Evolutionary conservation across 225 moss, liverwort and hornwort genomes (phyloP).

Genomic region (Antitrichia curtipendula): DNA sequence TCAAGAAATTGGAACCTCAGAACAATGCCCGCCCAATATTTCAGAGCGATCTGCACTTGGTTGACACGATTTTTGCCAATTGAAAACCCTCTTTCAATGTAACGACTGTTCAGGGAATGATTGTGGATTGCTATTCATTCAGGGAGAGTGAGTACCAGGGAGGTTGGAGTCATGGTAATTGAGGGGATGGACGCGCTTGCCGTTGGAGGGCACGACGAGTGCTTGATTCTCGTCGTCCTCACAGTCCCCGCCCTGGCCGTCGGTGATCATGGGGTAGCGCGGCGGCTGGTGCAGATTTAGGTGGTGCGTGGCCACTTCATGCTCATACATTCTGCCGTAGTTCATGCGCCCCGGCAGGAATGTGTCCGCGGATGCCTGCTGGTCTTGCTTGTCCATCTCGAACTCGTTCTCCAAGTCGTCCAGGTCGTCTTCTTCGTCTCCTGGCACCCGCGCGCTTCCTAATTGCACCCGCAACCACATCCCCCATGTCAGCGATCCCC

Average conservation of each 20-base stretch:
- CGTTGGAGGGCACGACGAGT: conserved; percentile 70
- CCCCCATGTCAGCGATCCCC: neutral
- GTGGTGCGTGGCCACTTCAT: conserved; percentile 56
- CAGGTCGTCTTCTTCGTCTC: conserved; percentile 76
- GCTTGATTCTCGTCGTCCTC: conserved; percentile 66
- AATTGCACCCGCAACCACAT: neutral
- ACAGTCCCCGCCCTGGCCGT: conserved; percentile 63
- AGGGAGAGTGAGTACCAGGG: conserved; percentile 25
- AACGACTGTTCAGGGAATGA: neutral
- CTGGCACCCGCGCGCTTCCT: conserved; percentile 86
- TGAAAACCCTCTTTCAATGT: neutral
- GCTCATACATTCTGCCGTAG: conserved; percentile 67
- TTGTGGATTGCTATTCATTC: neutral
- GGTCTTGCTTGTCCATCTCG: conserved; percentile 67
- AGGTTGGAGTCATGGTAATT: conserved; percentile 66
- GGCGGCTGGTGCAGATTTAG: conserved; percentile 63
- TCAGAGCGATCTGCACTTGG: neutral
- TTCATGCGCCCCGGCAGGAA: conserved; percentile 82
- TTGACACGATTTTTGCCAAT: neutral
- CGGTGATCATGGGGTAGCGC: conserved; percentile 73
- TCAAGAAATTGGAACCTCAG: neutral
- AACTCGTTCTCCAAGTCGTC: conserved; percentile 88
- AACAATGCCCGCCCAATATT: neutral
- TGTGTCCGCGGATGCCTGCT: conserved; percentile 37
- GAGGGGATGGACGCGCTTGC: conserved; percentile 78